Conservation (phyloP, 73 alveolate genomes). For the Symbiodinium pilosum region DNA sequence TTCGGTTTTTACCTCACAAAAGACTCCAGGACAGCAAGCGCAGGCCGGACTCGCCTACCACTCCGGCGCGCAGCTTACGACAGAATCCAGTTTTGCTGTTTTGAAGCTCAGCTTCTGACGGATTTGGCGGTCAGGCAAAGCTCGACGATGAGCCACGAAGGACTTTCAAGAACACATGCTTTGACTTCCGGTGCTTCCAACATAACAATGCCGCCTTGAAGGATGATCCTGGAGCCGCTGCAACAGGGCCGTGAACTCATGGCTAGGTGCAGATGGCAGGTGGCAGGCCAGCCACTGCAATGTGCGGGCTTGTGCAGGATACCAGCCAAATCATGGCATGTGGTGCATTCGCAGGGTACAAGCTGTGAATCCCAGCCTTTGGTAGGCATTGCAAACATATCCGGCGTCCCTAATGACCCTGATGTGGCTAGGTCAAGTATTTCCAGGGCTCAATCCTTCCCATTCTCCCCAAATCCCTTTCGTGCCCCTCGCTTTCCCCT, state of each 20-base stretch:
- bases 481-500: too few relatives aligned
- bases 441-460: too few relatives aligned
- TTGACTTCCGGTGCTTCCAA: background rate
- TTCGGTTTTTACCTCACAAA: background rate
- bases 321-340: too few relatives aligned
- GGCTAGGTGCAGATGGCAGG: constrained; percentile 44
- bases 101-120: background rate
- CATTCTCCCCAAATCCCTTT: too few relatives aligned
- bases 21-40: background rate
- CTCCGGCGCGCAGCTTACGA: background rate
- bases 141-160: background rate
- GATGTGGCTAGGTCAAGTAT: too few relatives aligned
- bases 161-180: background rate
- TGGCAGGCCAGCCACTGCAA: constrained; percentile 25
- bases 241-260: constrained; percentile 37
- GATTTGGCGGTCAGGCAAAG: background rate
- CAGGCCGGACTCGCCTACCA: background rate
- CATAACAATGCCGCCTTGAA: background rate
- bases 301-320: too few relatives aligned
- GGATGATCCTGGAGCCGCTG: constrained; percentile 57
- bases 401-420: too few relatives aligned
- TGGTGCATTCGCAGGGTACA: too few relatives aligned
- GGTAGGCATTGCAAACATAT: too few relatives aligned
- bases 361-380: too few relatives aligned
- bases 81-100: background rate